Conservation (phyloP, 2,329 filamentous ascomycete species). For the Alternaria sp. region DNA sequence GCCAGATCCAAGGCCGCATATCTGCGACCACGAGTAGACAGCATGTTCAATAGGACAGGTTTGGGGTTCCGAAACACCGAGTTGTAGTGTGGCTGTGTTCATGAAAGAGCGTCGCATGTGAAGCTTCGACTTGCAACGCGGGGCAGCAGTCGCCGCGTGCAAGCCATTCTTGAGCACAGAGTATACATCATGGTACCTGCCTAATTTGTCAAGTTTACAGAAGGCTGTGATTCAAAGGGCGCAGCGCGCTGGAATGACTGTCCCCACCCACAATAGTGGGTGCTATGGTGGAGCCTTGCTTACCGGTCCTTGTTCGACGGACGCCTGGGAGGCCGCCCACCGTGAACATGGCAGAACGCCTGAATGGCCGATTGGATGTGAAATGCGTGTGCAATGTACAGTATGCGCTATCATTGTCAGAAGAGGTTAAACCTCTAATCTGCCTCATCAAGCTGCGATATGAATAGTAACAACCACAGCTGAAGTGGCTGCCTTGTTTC, state of each 20-base stretch:
- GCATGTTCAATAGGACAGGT: background rate
- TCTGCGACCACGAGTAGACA: conserved; percentile 10
- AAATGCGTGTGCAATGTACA: background rate
- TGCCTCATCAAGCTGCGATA: conserved; percentile 11
- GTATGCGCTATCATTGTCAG: conserved; percentile 5
- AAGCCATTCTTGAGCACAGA: background rate
- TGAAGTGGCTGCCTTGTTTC: conserved; percentile 33
- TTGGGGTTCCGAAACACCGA: background rate
- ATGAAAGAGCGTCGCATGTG: background rate
- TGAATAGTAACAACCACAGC: conserved; percentile 20
- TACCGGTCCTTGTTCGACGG: background rate
- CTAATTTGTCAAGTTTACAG: background rate
- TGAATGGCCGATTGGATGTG: background rate
- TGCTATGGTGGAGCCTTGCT: background rate
- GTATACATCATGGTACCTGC: conserved; percentile 2
- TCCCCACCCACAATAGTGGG: background rate
- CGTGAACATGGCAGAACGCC: background rate
- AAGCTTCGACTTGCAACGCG: conserved; percentile 8
- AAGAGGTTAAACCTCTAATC: conserved; percentile 35
- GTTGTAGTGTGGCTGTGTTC: background rate
- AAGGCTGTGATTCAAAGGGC: background rate
- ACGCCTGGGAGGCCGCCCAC: conserved; percentile 17
- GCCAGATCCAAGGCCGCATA: conserved; percentile 12
- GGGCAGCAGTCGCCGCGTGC: conserved; percentile 3
- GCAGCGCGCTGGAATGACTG: background rate